Evolutionary conservation across 257 asterid genomes (phyloP).

Genomic region (Forsythia viridissima): DNA sequence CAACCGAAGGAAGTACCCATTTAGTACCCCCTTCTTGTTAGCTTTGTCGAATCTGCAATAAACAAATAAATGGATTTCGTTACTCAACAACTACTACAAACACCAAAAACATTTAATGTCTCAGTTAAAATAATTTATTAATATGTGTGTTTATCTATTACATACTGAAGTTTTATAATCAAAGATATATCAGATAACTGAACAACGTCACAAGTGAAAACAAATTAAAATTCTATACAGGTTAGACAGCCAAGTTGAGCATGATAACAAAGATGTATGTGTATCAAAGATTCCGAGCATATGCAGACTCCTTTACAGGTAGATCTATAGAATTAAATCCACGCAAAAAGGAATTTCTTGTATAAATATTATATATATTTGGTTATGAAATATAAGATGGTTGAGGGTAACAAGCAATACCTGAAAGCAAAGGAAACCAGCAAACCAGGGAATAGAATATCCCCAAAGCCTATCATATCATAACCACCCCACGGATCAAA

Average conservation of each 20-base stretch:
- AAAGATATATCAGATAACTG: neutral
- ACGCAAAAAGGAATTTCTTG: neutral
- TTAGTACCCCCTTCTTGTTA: slow-evolving; percentile 55
- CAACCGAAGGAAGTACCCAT: slow-evolving; percentile 90
- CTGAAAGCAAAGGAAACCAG: slow-evolving; percentile 80
- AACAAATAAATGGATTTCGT: slow-evolving; percentile 14
- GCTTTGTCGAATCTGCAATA: slow-evolving; percentile 87
- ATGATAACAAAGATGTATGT: neutral
- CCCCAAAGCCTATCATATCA: slow-evolving; percentile 98
- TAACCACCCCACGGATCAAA: slow-evolving; percentile 92
- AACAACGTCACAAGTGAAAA: neutral
- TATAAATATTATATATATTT: neutral
- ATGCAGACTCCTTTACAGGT: neutral
- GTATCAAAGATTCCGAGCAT: neutral
- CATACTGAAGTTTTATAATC: neutral
- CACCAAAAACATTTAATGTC: neutral
- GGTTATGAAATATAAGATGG: neutral
- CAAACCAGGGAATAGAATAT: slow-evolving; percentile 91
- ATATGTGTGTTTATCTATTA: neutral
- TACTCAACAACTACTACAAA: slow-evolving; percentile 15
- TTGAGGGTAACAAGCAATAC: slow-evolving; percentile 37
- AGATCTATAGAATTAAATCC: slow-evolving; percentile 2
- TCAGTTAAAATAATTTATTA: neutral
- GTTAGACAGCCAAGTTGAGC: neutral
- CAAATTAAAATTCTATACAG: neutral